Conservation (phyloP, 169 alveolate species). For the Theileria orientalis region DNA sequence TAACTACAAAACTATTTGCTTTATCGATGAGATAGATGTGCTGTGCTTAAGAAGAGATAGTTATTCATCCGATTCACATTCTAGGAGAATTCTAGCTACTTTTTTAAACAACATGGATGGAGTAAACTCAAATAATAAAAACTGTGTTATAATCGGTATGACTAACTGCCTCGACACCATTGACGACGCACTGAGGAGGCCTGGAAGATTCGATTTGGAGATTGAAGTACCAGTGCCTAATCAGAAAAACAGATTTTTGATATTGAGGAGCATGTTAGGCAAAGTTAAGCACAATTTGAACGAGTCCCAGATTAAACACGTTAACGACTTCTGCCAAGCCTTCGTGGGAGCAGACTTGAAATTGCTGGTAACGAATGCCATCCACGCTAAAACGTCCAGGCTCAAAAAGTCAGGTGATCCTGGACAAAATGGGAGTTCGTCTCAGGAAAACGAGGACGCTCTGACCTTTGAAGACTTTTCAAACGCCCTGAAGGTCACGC, state of each 20-base stretch:
- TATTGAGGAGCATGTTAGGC: conserved; percentile 71
- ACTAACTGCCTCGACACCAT: conserved; percentile 88
- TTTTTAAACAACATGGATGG: conserved; percentile 56
- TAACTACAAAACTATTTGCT: conserved; percentile 42
- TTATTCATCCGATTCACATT: conserved; percentile 3
- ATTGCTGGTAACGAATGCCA: conserved; percentile 69
- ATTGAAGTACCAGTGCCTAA: conserved; percentile 91
- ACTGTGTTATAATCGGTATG: conserved; percentile 87
- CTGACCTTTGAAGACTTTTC: conserved; percentile 47
- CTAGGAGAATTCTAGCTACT: conserved; percentile 36
- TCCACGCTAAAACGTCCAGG: conserved; percentile 36
- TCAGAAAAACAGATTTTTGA: conserved; percentile 84
- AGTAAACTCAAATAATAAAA: background rate
- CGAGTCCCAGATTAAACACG: conserved; percentile 45
- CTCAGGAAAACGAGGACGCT: background rate
- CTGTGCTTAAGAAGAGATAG: conserved; percentile 65
- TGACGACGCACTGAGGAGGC: conserved; percentile 92
- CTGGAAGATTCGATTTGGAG: conserved; percentile 96
- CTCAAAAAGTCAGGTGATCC: conserved; percentile 20
- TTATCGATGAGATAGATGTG: conserved; percentile 78
- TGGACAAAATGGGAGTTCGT: background rate
- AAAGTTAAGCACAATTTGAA: conserved; percentile 64
- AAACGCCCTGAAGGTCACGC: conserved; percentile 42
- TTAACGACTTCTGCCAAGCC: conserved; percentile 79
- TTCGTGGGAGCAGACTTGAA: conserved; percentile 85